Conservation (phyloP, 1,139 yeast genomes). For the Arxiozyma bovina region DNA sequence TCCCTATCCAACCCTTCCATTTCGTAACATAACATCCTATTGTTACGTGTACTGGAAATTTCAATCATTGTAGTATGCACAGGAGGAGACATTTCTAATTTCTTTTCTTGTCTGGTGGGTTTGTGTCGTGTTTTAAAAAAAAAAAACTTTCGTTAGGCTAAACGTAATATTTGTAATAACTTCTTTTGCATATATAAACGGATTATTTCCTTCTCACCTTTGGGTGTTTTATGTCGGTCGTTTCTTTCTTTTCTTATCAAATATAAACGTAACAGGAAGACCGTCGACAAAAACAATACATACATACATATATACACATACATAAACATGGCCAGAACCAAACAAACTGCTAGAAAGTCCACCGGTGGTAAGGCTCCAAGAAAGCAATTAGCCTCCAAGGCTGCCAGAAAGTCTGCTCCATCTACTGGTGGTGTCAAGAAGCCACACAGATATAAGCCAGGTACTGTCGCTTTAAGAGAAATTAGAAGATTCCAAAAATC, state of each 20-base stretch:
- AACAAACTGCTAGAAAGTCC: conserved; percentile 97
- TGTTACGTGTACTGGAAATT: too few relatives aligned
- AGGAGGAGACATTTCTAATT: too few relatives aligned
- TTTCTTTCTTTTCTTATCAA: background rate
- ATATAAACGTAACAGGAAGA: background rate
- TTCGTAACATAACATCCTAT: too few relatives aligned
- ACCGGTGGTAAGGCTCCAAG: conserved; percentile 99
- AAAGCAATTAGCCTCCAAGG: conserved; percentile 98
- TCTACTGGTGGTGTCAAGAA: conserved; percentile 98
- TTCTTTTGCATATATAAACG: background rate
- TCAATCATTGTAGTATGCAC: too few relatives aligned
- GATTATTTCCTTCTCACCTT: background rate
- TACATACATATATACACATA: background rate
- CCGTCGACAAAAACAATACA: background rate
- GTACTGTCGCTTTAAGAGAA: conserved; percentile 99
- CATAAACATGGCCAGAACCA: conserved; percentile 83
- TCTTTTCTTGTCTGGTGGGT: too few relatives aligned
- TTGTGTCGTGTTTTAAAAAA: background rate
- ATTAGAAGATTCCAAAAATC: conserved; percentile 99
- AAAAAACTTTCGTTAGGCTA: background rate
- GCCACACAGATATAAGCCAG: conserved; percentile 99
- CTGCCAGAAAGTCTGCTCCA: conserved; percentile 98
- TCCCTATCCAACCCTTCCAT: background rate
- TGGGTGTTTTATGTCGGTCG: too few relatives aligned
- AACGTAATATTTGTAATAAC: background rate